Conservation (phyloP, 345 rosid species). For the Salix purpurea region DNA sequence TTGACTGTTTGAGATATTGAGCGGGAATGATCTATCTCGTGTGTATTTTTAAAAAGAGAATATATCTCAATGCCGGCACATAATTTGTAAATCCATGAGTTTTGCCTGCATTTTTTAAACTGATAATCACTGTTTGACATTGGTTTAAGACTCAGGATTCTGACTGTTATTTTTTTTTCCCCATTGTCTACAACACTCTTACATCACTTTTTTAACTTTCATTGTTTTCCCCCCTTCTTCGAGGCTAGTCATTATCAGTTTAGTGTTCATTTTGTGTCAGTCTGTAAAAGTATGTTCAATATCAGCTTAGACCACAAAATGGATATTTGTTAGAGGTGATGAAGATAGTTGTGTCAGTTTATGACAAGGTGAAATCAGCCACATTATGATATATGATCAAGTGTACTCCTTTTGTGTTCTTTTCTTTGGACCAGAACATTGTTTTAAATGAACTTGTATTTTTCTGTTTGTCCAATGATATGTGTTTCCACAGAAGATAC, state of each 20-base stretch:
- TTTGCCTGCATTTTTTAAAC: too few species aligned
- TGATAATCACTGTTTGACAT: not conserved
- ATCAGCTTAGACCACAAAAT: not conserved
- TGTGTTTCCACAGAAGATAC: conserved; percentile 26
- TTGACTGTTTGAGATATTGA: not conserved
- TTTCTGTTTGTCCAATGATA: not conserved
- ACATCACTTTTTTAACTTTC: not conserved
- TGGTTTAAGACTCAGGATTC: not conserved
- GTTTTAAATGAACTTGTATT: not conserved
- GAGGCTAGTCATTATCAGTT: not conserved
- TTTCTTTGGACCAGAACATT: not conserved
- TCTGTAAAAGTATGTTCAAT: not conserved
- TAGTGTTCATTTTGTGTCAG: not conserved
- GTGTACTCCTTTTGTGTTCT: not conserved
- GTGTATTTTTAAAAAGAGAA: not conserved
- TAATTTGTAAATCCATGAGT: not conserved
- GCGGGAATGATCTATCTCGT: not conserved
- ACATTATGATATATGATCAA: not conserved
- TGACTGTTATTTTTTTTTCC: too few species aligned
- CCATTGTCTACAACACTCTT: not conserved
- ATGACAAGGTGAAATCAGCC: not conserved
- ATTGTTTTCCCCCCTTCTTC: too few species aligned
- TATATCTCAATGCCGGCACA: not conserved
- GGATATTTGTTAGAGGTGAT: not conserved
- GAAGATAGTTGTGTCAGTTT: not conserved